Base-by-base conservation (phyloP, 768 basidiomycete genomes). In the Hortiboletus flavorubellus region DNA sequence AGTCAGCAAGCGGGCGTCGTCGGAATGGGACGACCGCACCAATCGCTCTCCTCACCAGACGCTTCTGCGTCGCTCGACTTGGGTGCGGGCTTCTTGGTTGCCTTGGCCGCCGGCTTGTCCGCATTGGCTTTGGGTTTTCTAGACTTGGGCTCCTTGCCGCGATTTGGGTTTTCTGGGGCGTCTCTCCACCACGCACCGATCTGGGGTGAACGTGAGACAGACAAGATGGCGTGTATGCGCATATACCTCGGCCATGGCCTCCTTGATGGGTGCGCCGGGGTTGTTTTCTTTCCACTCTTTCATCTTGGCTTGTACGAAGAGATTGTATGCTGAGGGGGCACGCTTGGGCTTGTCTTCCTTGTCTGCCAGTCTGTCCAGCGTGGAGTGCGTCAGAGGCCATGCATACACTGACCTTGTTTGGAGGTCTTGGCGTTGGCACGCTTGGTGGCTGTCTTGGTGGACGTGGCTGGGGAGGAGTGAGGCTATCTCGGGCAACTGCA, bases 151-250 rank as follows among this genome's bases (percentile, higher is more conserved):
- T 76, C 78, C 54, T 81, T 76, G 18, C 83, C 84, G 26, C 82
- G 78, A 55, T 83, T 85, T 1, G 85, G 84, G 63, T 86, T 86
- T 63, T 84, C 83, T 1, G 81, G 81, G 0, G 84, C 76, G 53
- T 83, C 76, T 43, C 72, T 76, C 85, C 85, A 86, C 52, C 81
- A 52, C 1, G 65, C 71, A 6, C 78, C 83, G 57, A 86, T 82
- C 85, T 86, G 59, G 2, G 16, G 38, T 2, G 18, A 23, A 29
- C 6, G 39, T 67, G 51, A 63, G 58, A 48, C 14, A n/a, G 11
- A 44, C 9, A 15, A 14, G 33, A 47, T 14, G 35, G 26, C 21
- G 54, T 53, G 49, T 60, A 49, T 41, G 56, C 44, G 54, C 64
- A 43, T 29, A n/a, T 57, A 76, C 78, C 61, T 74, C 74, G 30